Evolutionary conservation across 1,284 basidiomycete genomes (phyloP), one percentile per base, ranked within the genome.

Genomic region (Marasmius tenuissimus): DNA sequence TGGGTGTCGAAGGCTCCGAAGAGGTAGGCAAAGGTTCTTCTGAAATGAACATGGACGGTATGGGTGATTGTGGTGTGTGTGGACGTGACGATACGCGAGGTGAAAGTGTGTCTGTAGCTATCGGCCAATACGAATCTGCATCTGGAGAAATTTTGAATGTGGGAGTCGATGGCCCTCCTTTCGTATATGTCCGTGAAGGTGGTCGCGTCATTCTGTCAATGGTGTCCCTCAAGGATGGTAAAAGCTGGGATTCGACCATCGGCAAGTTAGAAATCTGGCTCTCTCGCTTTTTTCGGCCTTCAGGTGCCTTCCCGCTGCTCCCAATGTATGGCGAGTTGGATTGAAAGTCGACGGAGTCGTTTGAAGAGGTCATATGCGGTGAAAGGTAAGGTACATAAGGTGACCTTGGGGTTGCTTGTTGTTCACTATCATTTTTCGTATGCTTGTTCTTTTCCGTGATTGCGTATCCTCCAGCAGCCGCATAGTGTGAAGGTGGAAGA

Each of bases 201-300:
- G 78, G 73, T 55, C 78, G 75, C 4, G 88, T 91, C 89, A 91
- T 91, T 50, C 83, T 81, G 65, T 87, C 82, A 40, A 91, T 81
- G 0, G 89, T 91, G 62, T 91, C 88, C 39, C 83, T 78, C 39
- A 91, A 75, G 22, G 88, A 86, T 9, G 89, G 89, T 33, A 91
- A 71, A 11, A 91, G 76, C 35, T 87, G 83, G 0, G 83, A 76
- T 66, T 91, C 89, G 27, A 89, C 70, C 22, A 83, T 72, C 2
- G 85, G 84, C 3, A 89, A 71, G 58, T 83, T 82, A 4, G 74
- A 76, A 20, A 85, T 72, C 56, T 81, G 76, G 64, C 81, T 84
- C 66, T 76, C 76, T 35, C 79, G 79, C 51, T 76, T 74, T 52
- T 68, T 69, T 52, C 65, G 58, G 34, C 64, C 59, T 59, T 51